phyloP scores from a whole-genome alignment of 2,329 filamentous ascomycete genomes.

The Pseudopyrenochaeta lycopersici region DNA sequence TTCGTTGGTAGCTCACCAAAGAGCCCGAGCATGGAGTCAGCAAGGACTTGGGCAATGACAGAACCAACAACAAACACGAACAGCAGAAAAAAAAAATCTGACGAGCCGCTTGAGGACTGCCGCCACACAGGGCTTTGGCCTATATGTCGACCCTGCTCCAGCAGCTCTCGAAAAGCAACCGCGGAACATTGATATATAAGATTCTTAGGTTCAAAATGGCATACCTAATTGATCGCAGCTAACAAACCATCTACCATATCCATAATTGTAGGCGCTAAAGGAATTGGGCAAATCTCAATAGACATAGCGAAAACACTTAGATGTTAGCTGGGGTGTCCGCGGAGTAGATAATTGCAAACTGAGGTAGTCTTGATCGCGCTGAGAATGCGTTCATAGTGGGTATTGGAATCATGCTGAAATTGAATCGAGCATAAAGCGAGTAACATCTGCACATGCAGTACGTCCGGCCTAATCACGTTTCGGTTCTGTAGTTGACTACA shows the following conservation, averaged over 20 bases:
- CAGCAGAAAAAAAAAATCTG: slow-evolving; percentile 23
- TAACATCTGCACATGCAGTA: slow-evolving; percentile 17
- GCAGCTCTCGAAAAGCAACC: slow-evolving; percentile 9
- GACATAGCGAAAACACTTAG: slow-evolving; percentile 15
- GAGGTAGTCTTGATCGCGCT: slow-evolving; percentile 18
- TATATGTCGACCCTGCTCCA: slow-evolving; percentile 24
- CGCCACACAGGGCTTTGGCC: slow-evolving; percentile 25
- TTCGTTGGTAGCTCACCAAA: slow-evolving; percentile 19
- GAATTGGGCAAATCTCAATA: slow-evolving; percentile 30
- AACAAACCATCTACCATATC: slow-evolving; percentile 25
- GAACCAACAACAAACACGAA: slow-evolving; percentile 19
- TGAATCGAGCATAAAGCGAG: slow-evolving; percentile 4
- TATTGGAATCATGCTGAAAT: slow-evolving; percentile 6
- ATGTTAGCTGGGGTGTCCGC: no score
- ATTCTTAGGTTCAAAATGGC: slow-evolving; percentile 26
- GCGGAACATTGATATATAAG: slow-evolving; percentile 29
- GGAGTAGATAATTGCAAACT: slow-evolving; percentile 26
- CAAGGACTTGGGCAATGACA: slow-evolving; percentile 22
- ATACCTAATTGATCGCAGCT: slow-evolving; percentile 33
- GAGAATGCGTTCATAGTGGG: slow-evolving; percentile 18
- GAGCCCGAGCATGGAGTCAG: slow-evolving; percentile 30
- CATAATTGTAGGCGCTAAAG: slow-evolving; percentile 28
- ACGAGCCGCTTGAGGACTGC: slow-evolving; percentile 18
- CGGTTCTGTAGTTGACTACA: slow-evolving; percentile 1
- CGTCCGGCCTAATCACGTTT: slow-evolving; percentile 14